Evolutionary conservation across 352 stramenopile species (phyloP), one percentile per base, ranked within the genome.

Genomic region (Phytophthora capsici): DNA sequence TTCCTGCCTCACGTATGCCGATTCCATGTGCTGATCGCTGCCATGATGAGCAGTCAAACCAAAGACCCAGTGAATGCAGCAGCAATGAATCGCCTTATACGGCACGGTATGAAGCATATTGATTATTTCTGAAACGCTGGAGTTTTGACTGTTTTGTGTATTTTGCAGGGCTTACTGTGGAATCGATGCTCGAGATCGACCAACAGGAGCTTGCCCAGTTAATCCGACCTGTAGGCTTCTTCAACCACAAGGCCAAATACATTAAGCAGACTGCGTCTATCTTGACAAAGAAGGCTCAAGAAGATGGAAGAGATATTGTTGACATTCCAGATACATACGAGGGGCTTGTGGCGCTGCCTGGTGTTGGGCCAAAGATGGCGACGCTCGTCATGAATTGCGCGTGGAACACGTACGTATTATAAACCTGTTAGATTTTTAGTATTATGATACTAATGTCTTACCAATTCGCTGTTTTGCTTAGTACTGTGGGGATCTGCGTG

Each of bases 31-130:
- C 74, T 99, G 8, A 91, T 98, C 23, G 86, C 93, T n/a, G 86
- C 98, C 12, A 99, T 99, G 95, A 78, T 99, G 40, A 98, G 90
- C 46, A 98, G 86, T 66, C 97, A 99, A 75, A 99, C 96, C 0
- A 99, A 99, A 70, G 97, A 99, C 77, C 91, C 91, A 1, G 82
- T 98, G 16, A 93, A 87, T 28, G 81, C 84, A 17, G 85, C 83
- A 48, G 89, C 81, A 34, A 88, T 95, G 86, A 66, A 62, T 28
- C 71, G 89, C 16, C 70, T 95, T 38, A 80, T 85, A 40, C 58
- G 63, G 8, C 72, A 87, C 81, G 66, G 85, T 88, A 54, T 14
- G 47, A 17, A 2, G 16, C 30, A 26, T 16, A 25, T n/a, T 52
- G 0, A 32, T 59, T 19, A 9, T 50, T 8, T 7, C 20, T 22